Base-by-base conservation (phyloP, 2,329 filamentous ascomycete genomes). In the Magnaporthiopsis rhizophila region DNA sequence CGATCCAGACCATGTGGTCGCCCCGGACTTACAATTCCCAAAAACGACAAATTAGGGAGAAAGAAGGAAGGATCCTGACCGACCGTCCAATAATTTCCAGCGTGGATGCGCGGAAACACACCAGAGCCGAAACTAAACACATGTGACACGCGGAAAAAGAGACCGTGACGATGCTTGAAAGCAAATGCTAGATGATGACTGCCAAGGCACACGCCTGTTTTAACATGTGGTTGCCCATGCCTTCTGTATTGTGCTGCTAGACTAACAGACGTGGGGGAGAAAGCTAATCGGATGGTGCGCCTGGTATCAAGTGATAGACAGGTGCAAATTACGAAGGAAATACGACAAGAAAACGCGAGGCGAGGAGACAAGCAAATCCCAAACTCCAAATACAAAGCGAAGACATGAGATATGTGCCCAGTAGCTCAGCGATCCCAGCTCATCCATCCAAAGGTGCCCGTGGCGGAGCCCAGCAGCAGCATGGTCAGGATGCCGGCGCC, bases 401-500 rank as follows among this genome's bases (percentile, higher is more conserved):
- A 53, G n/a, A 53, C 6, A 21, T 21, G 21, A 4, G n/a, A 6
- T 30, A 7, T 30, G 30, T 30, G 30, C 3, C 45, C 5, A 3
- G 3, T 53, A n/a, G 18, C 9, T 21, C 24, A 30, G 12, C 26
- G 15, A 34, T 63, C 64, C 38, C 64, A 68, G 70, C 61, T 75
- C 75, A 75, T 67, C 62, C 62, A 63, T 74, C 75, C 77, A 3
- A 69, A 70, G 11, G 74, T 67, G 0, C 73, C 71, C 8, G 72
- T 72, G 32, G 74, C 65, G 45, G 77, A 67, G 6, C 67, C 64
- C 24, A 72, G 65, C 64, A 76, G 65, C 45, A 78, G 58, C 1
- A 72, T 70, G 4, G 79, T 80, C 62, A 80, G 64, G 21, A 80
- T 74, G 2, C 74, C 74, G 0, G 78, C 79, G 4, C 79, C 79